Evolutionary conservation across 2,329 filamentous ascomycete genomes (phyloP).

Genomic region (Aspergillus bombycis): DNA sequence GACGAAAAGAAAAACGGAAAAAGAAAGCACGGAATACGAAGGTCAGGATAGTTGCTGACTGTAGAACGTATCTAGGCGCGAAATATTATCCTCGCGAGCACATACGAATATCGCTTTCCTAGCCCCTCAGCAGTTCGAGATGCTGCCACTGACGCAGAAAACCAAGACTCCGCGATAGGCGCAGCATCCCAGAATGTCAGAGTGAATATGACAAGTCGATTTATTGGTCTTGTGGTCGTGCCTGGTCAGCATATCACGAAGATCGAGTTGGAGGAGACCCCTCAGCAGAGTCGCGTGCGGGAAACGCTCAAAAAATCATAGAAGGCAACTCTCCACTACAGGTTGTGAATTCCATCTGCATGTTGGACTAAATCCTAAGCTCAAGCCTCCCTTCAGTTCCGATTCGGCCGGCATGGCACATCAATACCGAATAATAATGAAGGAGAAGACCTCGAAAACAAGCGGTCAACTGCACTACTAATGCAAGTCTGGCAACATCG

Average conservation of each 20-base stretch:
- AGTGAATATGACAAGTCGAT: slow-evolving; percentile 79
- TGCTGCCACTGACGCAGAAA: slow-evolving; percentile 39
- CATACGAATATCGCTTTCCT: slow-evolving; percentile 87
- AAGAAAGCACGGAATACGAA: slow-evolving; percentile 13
- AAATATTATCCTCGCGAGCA: slow-evolving; percentile 83
- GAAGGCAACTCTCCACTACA: slow-evolving; percentile 11
- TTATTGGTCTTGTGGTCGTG: slow-evolving; percentile 85
- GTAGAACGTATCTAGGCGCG: slow-evolving; percentile 62
- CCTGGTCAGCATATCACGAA: slow-evolving; percentile 83
- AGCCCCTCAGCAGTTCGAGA: slow-evolving; percentile 53
- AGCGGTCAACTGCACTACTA: slow-evolving; percentile 2
- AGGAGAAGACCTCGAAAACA: not conserved
- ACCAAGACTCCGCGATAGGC: slow-evolving; percentile 23
- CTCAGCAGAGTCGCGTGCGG: slow-evolving; percentile 26
- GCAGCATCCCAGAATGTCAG: slow-evolving; percentile 47
- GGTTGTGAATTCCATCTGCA: not conserved
- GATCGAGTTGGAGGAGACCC: slow-evolving; percentile 78
- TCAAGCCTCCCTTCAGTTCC: slow-evolving; percentile 1
- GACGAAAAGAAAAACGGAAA: slow-evolving; percentile 1
- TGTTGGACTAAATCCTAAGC: slow-evolving; percentile 4
- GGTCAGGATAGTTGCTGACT: slow-evolving; percentile 18
- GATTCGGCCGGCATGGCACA: slow-evolving; percentile 3
- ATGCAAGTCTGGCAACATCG: slow-evolving; percentile 1
- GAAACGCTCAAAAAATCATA: slow-evolving; percentile 22
- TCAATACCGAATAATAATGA: not conserved